These are phyloP conservation scores for Conidiobolus incongruus DNA, from an alignment of 371 early-diverging fungal species.

Conservation along the genomic window DNA sequence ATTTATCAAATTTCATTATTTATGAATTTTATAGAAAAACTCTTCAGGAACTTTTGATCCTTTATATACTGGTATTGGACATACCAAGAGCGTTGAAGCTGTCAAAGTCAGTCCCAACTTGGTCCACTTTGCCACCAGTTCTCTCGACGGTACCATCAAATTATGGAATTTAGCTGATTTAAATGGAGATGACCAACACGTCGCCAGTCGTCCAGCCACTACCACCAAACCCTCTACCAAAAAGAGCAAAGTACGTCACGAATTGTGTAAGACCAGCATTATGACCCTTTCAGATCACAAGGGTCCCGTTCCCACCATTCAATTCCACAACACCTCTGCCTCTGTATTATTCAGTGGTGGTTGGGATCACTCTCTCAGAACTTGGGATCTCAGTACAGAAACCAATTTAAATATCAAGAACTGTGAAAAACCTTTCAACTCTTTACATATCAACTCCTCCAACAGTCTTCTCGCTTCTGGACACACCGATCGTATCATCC, in stretches of 20 bases:
- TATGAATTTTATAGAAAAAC: neutral
- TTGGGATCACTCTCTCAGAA: constrained; percentile 78
- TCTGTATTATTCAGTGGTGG: constrained; percentile 56
- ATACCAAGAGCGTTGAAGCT: constrained; percentile 18
- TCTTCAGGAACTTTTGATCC: neutral
- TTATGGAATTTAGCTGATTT: constrained; percentile 45
- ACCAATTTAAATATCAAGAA: constrained; percentile 54
- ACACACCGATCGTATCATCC: constrained; percentile 51
- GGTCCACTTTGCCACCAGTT: constrained; percentile 66
- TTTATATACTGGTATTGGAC: constrained; percentile 1
- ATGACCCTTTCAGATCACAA: constrained; percentile 44
- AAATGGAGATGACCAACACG: constrained; percentile 25
- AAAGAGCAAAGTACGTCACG: constrained; percentile 19
- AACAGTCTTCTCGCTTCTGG: constrained; percentile 56
- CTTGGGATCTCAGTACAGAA: constrained; percentile 66
- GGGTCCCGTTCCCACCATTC: constrained; percentile 53
- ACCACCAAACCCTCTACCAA: constrained; percentile 24
- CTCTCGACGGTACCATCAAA: constrained; percentile 53
- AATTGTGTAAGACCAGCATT: constrained; percentile 10
- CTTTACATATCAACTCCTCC: neutral
- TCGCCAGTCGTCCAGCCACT: too few species aligned
- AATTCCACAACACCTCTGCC: constrained; percentile 22
- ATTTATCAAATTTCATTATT: neutral
- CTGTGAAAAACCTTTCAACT: constrained; percentile 3
- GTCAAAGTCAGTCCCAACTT: constrained; percentile 18